phyloP scores from a whole-genome alignment of 495 filamentous ascomycete genomes.

The Aspergillus saccharolyticus region DNA sequence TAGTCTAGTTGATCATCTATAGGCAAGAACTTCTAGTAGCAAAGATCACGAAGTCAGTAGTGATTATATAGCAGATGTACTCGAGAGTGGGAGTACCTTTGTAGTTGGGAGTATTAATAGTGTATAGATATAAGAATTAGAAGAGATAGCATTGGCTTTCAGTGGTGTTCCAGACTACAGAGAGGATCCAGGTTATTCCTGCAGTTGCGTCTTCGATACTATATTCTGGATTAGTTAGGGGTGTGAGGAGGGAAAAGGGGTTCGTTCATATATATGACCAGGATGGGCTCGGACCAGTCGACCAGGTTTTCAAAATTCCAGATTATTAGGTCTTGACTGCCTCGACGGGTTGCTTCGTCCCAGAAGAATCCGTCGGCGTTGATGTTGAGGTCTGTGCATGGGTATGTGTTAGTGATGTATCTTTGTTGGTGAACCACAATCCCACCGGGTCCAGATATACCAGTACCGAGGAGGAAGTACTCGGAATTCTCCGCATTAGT shows the following conservation, averaged over 20 bases:
- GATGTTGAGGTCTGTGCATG: slow-evolving; percentile 12
- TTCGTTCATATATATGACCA: slow-evolving; percentile 1
- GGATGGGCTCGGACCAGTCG: slow-evolving; percentile 8
- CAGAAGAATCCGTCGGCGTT: slow-evolving; percentile 12
- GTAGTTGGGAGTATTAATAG: background rate
- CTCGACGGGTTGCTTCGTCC: slow-evolving; percentile 6
- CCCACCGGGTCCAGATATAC: no score
- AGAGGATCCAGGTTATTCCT: slow-evolving; percentile 12
- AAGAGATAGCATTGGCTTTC: slow-evolving; percentile 12
- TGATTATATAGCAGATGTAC: slow-evolving; percentile 12
- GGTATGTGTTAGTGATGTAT: background rate
- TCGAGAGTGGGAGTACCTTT: slow-evolving; percentile 3
- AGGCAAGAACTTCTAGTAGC: slow-evolving; percentile 11
- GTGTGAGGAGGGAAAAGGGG: background rate
- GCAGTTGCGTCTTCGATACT: slow-evolving; percentile 10
- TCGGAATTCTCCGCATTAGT: slow-evolving; percentile 1
- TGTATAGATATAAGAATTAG: slow-evolving; percentile 7
- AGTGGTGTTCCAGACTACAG: slow-evolving; percentile 6
- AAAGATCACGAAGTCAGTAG: slow-evolving; percentile 9
- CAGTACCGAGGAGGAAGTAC: slow-evolving; percentile 11
- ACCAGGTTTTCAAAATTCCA: slow-evolving; percentile 7
- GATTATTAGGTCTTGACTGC: slow-evolving; percentile 3
- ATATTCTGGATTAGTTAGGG: background rate
- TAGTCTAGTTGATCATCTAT: background rate
- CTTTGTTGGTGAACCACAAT: no score